phyloP scores from a whole-genome alignment of 305 asterid species.

The Solanum hybrid region DNA sequence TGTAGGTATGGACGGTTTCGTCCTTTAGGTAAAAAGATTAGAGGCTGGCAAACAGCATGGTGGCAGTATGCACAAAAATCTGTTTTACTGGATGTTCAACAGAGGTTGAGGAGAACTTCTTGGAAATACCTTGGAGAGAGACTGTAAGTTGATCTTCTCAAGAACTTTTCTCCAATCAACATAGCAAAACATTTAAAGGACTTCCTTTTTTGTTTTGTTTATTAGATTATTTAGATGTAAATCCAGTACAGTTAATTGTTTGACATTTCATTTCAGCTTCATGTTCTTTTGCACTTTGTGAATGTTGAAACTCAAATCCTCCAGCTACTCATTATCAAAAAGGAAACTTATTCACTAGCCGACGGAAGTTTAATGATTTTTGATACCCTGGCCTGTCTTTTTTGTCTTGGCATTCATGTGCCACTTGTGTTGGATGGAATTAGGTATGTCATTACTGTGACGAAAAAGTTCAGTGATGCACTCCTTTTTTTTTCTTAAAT shows the following conservation, averaged over 20 bases:
- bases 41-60: slow-evolving; percentile 94
- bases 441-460: neutral
- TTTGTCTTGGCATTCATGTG: neutral
- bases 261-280: neutral
- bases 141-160: slow-evolving; percentile 52
- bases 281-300: neutral
- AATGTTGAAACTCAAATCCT: neutral
- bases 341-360: neutral
- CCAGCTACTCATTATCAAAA: neutral
- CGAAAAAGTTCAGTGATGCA: neutral
- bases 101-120: slow-evolving; percentile 75
- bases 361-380: neutral
- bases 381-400: neutral
- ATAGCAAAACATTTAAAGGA: neutral
- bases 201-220: neutral
- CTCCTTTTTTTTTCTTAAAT: neutral
- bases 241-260: neutral
- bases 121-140: slow-evolving; percentile 94
- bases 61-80: slow-evolving; percentile 93
- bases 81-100: slow-evolving; percentile 76
- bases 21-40: slow-evolving; percentile 58
- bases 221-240: neutral
- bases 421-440: neutral
- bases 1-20: slow-evolving; percentile 88
- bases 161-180: neutral